A percentile compares a stretch with the other conserved stretches of the same genome.
phyloP scores from a whole-genome alignment of 495 filamentous ascomycete species.

The Talaromyces ruber region DNA sequence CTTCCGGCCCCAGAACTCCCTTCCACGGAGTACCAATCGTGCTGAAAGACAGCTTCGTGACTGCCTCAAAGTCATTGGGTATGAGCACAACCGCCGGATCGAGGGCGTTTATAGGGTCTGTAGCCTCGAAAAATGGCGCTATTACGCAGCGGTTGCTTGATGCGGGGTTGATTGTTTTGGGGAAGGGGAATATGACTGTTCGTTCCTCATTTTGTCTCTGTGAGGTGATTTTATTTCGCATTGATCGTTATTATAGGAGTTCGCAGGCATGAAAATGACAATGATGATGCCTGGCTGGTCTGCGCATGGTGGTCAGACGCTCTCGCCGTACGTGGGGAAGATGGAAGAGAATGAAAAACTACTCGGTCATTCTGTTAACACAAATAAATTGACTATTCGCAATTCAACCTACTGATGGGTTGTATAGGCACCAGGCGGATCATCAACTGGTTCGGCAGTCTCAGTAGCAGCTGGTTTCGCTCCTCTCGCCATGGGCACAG shows the following conservation, averaged over 20 bases:
- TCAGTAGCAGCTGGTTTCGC: constrained; percentile 35
- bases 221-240: not conserved
- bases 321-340: constrained; percentile 30
- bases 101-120: constrained; percentile 14
- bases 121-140: constrained; percentile 6
- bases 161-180: constrained; percentile 38
- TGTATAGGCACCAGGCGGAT: constrained; percentile 30
- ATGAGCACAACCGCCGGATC: constrained; percentile 42
- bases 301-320: constrained; percentile 26
- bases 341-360: constrained; percentile 5
- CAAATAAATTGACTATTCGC: not conserved
- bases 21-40: constrained; percentile 23
- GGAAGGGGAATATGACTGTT: constrained; percentile 32
- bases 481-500: constrained; percentile 34
- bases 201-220: not conserved
- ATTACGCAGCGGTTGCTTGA: constrained; percentile 14
- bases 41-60: constrained; percentile 28
- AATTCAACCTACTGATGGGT: not conserved
- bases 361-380: not conserved
- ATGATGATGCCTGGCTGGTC: constrained; percentile 25
- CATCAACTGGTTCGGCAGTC: constrained; percentile 41
- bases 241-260: not conserved
- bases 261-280: not conserved
- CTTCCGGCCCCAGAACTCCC: constrained; percentile 11
- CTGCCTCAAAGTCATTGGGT: constrained; percentile 22